phyloP scores from a whole-genome alignment of 1,284 basidiomycete species.

The Flammula alnicola region DNA sequence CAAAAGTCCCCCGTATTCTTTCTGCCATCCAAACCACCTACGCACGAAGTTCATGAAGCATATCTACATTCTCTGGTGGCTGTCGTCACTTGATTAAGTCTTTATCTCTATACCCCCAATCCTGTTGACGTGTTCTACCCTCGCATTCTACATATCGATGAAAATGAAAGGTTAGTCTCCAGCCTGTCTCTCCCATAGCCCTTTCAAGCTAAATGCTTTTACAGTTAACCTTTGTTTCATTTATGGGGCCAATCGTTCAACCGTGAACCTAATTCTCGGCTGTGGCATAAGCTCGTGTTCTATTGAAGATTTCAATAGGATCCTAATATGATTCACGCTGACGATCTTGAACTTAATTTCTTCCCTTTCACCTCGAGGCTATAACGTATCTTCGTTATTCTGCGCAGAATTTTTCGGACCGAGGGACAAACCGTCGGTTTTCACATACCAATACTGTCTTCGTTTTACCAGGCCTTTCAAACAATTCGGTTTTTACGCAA shows the following conservation, averaged over 20 bases:
- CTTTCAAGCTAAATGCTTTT: not conserved
- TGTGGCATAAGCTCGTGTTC: not conserved
- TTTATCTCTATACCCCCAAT: not conserved
- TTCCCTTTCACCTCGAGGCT: slow-evolving; percentile 3
- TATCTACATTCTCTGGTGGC: no score
- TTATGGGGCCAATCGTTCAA: not conserved
- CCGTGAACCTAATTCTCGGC: not conserved
- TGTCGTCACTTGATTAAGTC: slow-evolving; percentile 6
- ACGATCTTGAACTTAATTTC: slow-evolving; percentile 8
- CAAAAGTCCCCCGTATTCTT: no score
- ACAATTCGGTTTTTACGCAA: not conserved
- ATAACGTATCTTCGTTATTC: slow-evolving; percentile 5
- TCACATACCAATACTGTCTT: slow-evolving; percentile 13
- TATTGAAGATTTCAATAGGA: slow-evolving; percentile 6
- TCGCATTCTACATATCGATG: not conserved
- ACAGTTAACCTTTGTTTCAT: not conserved
- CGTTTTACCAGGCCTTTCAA: no score
- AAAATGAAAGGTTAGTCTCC: slow-evolving; percentile 8
- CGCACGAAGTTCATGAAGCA: no score
- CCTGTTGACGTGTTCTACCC: slow-evolving; percentile 1
- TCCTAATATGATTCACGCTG: not conserved
- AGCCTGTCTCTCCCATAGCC: not conserved
- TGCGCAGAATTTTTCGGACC: not conserved
- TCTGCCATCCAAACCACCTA: no score
- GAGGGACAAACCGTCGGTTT: slow-evolving; percentile 15